Conservation (phyloP, 108 stramenopile genomes). For the Licmophora abbreviata region DNA sequence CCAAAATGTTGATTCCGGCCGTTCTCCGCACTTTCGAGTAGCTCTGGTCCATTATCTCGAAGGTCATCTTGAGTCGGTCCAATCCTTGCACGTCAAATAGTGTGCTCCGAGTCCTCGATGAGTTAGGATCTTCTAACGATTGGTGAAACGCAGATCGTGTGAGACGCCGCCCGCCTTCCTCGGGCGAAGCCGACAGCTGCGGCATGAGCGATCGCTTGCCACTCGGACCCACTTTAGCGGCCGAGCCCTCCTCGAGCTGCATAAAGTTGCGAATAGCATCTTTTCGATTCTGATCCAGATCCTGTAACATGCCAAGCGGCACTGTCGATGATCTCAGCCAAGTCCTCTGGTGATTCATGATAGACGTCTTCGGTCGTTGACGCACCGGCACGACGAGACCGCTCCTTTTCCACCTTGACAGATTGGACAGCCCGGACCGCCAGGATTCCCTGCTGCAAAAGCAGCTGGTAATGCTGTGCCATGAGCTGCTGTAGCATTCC, state of each 20-base stretch:
- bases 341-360: slow-evolving; percentile 72
- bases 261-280: slow-evolving; percentile 75
- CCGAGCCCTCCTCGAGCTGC: slow-evolving; percentile 22
- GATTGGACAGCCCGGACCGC: slow-evolving; percentile 63
- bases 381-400: slow-evolving; percentile 24
- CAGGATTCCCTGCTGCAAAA: slow-evolving; percentile 70
- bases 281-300: slow-evolving; percentile 83
- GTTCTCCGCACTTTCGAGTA: background rate
- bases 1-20: no score
- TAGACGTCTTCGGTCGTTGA: no score
- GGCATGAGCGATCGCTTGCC: slow-evolving; percentile 18
- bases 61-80: slow-evolving; percentile 55
- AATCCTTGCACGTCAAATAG: slow-evolving; percentile 72
- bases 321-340: slow-evolving; percentile 70
- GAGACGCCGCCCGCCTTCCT: slow-evolving; percentile 25
- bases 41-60: slow-evolving; percentile 64
- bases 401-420: no score
- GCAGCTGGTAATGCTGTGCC: slow-evolving; percentile 65
- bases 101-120: slow-evolving; percentile 26
- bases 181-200: slow-evolving; percentile 9
- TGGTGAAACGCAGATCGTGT: slow-evolving; percentile 68
- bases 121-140: slow-evolving; percentile 34
- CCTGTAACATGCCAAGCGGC: slow-evolving; percentile 84
- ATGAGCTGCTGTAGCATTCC: slow-evolving; percentile 17
- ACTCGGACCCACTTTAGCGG: background rate